Conservation (phyloP, 352 stramenopile genomes). For the Phytophthora tentaculata region DNA sequence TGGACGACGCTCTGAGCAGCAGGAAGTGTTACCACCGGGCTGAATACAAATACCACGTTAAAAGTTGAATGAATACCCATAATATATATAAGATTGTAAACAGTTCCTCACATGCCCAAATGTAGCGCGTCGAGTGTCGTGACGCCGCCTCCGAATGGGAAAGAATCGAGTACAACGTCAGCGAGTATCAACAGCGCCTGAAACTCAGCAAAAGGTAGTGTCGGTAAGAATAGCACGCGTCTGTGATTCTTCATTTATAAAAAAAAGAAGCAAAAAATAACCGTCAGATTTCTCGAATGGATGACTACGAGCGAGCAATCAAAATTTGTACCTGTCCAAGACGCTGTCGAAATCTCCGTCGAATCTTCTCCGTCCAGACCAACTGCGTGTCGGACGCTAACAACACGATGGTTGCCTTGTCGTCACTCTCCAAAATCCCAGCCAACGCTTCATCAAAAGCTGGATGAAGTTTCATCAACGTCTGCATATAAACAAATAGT, state of each 20-base stretch:
- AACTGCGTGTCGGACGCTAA: slow-evolving; percentile 52
- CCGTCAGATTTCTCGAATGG: neutral
- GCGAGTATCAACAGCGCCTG: slow-evolving; percentile 55
- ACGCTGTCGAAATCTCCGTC: slow-evolving; percentile 41
- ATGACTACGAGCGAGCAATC: no score
- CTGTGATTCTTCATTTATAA: slow-evolving; percentile 25
- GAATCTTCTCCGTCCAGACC: slow-evolving; percentile 63
- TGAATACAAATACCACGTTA: slow-evolving; percentile 20
- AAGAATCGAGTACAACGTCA: slow-evolving; percentile 84
- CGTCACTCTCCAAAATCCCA: slow-evolving; percentile 48
- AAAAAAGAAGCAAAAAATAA: no score
- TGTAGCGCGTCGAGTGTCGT: slow-evolving; percentile 84
- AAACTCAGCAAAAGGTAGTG: slow-evolving; percentile 63
- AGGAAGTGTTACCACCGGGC: slow-evolving; percentile 64
- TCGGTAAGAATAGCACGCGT: slow-evolving; percentile 65
- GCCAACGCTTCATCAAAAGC: slow-evolving; percentile 54
- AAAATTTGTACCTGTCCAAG: slow-evolving; percentile 45
- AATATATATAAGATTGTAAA: no score
- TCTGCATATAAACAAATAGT: slow-evolving; percentile 36
- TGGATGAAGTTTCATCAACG: slow-evolving; percentile 72
- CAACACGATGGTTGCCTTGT: slow-evolving; percentile 46
- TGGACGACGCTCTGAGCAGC: slow-evolving; percentile 58
- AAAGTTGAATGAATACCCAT: no score
- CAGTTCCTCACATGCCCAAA: slow-evolving; percentile 61
- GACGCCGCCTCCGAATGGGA: slow-evolving; percentile 86